phyloP scores from a whole-genome alignment of 139 green algal species.

The Chlorella sp. region DNA sequence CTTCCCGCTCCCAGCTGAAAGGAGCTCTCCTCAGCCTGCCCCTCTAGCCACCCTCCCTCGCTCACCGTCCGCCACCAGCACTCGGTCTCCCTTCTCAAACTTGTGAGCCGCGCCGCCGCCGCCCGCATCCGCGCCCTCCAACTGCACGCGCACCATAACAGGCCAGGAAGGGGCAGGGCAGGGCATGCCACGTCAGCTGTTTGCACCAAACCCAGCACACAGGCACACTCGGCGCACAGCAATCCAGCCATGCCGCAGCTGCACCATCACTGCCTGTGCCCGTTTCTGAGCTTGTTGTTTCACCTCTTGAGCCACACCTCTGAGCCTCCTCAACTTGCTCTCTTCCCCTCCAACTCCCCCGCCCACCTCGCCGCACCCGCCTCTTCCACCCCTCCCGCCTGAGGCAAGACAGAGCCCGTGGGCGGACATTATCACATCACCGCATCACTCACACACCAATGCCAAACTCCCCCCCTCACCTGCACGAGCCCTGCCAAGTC shows the following conservation, averaged over 20 bases:
- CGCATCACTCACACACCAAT: too few species aligned
- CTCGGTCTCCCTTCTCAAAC: conserved; percentile 66
- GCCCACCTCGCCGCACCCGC: too few species aligned
- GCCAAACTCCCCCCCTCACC: too few species aligned
- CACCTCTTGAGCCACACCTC: too few species aligned
- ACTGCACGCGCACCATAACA: conserved; percentile 23
- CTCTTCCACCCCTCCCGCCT: too few species aligned
- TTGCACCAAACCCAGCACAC: background rate
- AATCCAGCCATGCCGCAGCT: background rate
- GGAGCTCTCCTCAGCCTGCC: background rate
- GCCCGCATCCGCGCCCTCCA: background rate
- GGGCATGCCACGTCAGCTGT: conserved; percentile 30
- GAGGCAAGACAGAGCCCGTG: too few species aligned
- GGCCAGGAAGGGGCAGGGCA: background rate
- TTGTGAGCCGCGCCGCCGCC: background rate
- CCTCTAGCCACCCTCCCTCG: background rate
- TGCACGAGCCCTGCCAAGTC: too few species aligned
- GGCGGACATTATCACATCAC: too few species aligned
- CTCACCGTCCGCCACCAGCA: conserved; percentile 39
- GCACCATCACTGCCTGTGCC: background rate
- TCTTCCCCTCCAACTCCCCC: too few species aligned
- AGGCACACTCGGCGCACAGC: background rate
- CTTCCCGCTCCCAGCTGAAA: too few species aligned
- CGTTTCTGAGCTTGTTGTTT: too few species aligned
- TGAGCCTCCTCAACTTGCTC: too few species aligned